These are phyloP conservation scores for Pleomassaria siparia DNA, from an alignment of 2,329 filamentous ascomycete species.

Conservation along the genomic window DNA sequence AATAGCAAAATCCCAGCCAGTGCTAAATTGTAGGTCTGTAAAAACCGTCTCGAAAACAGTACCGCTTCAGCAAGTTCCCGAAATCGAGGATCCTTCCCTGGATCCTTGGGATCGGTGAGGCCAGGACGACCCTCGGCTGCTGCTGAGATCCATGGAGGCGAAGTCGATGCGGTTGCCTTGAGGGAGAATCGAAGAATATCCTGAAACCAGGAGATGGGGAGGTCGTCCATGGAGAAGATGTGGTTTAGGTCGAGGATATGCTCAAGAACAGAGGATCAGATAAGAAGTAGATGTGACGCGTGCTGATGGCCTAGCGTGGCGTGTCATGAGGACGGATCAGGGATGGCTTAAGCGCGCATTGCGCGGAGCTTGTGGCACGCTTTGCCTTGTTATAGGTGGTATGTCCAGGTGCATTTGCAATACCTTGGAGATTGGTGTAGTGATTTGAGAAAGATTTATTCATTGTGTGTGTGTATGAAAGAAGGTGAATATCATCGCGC, in stretches of 20 bases:
- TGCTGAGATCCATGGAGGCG: conserved; percentile 19
- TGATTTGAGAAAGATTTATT: no score
- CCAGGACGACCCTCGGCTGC: conserved; percentile 5
- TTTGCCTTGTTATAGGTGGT: background rate
- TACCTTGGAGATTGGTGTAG: background rate
- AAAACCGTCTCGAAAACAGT: conserved; percentile 41
- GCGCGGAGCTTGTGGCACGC: conserved; percentile 1
- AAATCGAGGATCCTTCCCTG: conserved; percentile 40
- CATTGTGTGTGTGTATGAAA: no score
- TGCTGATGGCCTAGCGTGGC: background rate
- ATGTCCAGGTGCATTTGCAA: background rate
- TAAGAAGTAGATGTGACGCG: background rate
- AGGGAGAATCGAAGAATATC: conserved; percentile 25
- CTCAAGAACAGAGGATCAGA: no score
- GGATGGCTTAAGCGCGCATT: conserved; percentile 1
- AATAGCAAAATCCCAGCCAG: conserved; percentile 40
- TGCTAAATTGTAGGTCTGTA: conserved; percentile 45
- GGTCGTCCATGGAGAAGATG: conserved; percentile 8
- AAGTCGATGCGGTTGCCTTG: conserved; percentile 24
- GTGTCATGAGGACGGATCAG: background rate
- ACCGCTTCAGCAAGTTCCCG: conserved; percentile 40
- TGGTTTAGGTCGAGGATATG: no score
- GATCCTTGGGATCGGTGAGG: conserved; percentile 9
- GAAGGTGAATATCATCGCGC: no score
- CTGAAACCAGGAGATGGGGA: conserved; percentile 10